A percentile compares a stretch with the other conserved stretches of the same genome.
phyloP scores from a whole-genome alignment of 345 rosid genomes.

The Gossypium sturtianum region DNA sequence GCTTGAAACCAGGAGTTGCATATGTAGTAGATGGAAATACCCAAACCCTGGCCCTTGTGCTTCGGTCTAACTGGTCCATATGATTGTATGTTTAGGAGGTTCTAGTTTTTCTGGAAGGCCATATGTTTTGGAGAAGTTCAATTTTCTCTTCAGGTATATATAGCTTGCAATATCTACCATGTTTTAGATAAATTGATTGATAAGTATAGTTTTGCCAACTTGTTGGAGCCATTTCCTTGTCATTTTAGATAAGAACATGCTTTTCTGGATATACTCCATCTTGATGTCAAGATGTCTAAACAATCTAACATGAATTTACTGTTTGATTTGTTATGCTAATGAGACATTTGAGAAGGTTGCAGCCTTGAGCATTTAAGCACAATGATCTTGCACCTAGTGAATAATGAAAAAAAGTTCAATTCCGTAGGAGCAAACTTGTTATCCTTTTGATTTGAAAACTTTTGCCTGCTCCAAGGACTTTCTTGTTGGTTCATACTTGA shows the following conservation, averaged over 20 bases:
- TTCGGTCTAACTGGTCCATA: conserved; percentile 75
- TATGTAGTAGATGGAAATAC: conserved; percentile 47
- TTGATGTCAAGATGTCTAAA: neutral
- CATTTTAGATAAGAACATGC: neutral
- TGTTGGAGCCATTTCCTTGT: neutral
- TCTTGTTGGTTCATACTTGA: neutral
- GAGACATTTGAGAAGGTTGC: neutral
- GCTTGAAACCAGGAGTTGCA: conserved; percentile 62
- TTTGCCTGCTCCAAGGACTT: neutral
- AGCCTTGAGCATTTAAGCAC: neutral
- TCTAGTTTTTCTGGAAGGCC: neutral
- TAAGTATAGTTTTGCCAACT: neutral
- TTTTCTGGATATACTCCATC: neutral
- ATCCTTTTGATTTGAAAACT: neutral
- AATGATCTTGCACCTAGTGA: neutral
- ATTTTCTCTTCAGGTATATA: conserved; percentile 1
- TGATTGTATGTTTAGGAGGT: conserved; percentile 20
- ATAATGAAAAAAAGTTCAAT: neutral
- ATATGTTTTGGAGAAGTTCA: conserved; percentile 2
- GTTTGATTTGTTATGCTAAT: neutral
- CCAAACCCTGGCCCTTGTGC: conserved; percentile 47
- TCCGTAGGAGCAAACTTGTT: neutral
- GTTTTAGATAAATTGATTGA: neutral
- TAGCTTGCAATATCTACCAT: neutral
- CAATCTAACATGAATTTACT: neutral